A percentile compares a stretch with the other conserved stretches of the same genome.
Evolutionary conservation across 2,329 filamentous ascomycete genomes (phyloP).

Genomic region (Cordyceps pruinosa): DNA sequence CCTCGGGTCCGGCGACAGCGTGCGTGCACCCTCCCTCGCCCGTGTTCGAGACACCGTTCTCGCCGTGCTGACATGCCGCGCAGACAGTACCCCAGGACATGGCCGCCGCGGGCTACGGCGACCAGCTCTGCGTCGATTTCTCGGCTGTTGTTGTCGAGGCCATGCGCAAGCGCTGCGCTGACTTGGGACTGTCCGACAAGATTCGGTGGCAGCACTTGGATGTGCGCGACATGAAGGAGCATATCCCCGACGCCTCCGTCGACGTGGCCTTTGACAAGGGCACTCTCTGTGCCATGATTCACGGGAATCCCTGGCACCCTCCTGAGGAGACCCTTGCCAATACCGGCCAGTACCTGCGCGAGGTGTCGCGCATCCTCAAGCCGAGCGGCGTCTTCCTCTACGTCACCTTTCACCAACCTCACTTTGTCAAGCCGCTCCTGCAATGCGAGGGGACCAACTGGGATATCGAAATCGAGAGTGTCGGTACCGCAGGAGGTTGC

Average conservation of each 20-base stretch:
- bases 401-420: slow-evolving; percentile 47
- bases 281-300: slow-evolving; percentile 49
- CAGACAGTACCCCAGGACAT: slow-evolving; percentile 47
- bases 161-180: slow-evolving; percentile 40
- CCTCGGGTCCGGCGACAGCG: slow-evolving; percentile 52
- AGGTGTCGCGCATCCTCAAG: slow-evolving; percentile 44
- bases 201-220: slow-evolving; percentile 47
- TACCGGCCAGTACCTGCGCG: slow-evolving; percentile 40
- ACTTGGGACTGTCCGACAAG: slow-evolving; percentile 21
- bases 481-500: slow-evolving; percentile 30
- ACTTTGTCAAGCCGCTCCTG: slow-evolving; percentile 45
- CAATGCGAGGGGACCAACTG: slow-evolving; percentile 33
- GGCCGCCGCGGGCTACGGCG: slow-evolving; percentile 37
- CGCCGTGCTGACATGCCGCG: slow-evolving; percentile 1
- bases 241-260: slow-evolving; percentile 33
- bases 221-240: slow-evolving; percentile 40
- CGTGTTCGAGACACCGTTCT: neutral
- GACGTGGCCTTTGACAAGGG: slow-evolving; percentile 53
- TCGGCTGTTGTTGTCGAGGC: slow-evolving; percentile 43
- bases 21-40: slow-evolving; percentile 24
- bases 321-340: slow-evolving; percentile 42
- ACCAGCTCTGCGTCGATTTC: slow-evolving; percentile 52
- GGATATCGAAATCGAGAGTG: slow-evolving; percentile 36
- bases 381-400: slow-evolving; percentile 42
- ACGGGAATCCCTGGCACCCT: slow-evolving; percentile 46